Evolutionary conservation across 352 stramenopile genomes (phyloP).

Genomic region (Phytophthora palmivora): DNA sequence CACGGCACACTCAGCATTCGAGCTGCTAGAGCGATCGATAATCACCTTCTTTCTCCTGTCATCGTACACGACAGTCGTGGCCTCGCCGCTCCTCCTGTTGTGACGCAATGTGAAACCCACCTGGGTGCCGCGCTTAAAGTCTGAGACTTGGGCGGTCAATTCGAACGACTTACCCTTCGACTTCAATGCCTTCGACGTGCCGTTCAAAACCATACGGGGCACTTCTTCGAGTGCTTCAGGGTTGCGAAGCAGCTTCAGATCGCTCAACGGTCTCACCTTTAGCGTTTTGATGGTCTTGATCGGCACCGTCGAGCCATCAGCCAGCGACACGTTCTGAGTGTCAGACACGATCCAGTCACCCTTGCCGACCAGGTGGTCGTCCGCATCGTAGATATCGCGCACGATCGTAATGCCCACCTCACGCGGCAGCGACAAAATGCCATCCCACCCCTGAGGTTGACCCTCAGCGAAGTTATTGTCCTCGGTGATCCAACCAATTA

Average conservation of each 20-base stretch:
- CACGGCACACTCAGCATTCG: conserved; percentile 45
- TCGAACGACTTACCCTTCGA: conserved; percentile 63
- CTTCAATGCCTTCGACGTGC: conserved; percentile 38
- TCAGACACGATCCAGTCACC: conserved; percentile 70
- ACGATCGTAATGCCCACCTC: conserved; percentile 61
- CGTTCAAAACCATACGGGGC: conserved; percentile 35
- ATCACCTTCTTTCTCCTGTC: conserved; percentile 55
- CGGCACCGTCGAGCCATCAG: conserved; percentile 27
- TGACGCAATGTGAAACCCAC: conserved; percentile 70
- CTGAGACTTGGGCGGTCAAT: conserved; percentile 50
- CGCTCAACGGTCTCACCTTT: conserved; percentile 49
- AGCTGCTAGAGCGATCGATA: conserved; percentile 56
- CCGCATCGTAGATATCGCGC: conserved; percentile 55
- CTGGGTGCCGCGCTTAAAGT: conserved; percentile 51
- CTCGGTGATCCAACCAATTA: conserved; percentile 73
- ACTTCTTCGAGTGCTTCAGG: conserved; percentile 44
- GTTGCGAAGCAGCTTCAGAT: conserved; percentile 60
- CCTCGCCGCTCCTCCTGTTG: conserved; percentile 49
- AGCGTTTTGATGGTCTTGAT: conserved; percentile 79
- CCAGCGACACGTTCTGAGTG: conserved; percentile 38
- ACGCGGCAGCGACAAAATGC: conserved; percentile 65
- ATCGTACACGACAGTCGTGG: conserved; percentile 71
- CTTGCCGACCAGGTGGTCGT: conserved; percentile 50
- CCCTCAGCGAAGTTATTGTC: conserved; percentile 51
- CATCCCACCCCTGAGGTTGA: conserved; percentile 75